Evolutionary conservation across 768 basidiomycete species (phyloP), one percentile per base, ranked within the genome.

Genomic region (Cystoderma amianthinum): DNA sequence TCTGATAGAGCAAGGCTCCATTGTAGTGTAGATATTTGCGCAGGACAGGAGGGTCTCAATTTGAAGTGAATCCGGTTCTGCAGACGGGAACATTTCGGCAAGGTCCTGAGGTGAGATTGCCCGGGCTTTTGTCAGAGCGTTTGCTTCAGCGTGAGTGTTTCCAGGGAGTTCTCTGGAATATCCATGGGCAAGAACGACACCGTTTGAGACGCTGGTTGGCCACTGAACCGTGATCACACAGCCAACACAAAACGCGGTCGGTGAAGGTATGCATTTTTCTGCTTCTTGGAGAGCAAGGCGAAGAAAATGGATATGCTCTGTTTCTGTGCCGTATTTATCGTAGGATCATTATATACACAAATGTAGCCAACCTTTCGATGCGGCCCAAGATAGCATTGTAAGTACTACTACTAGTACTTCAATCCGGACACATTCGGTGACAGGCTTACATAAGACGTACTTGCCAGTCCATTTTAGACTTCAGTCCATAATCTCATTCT

Each of bases 131-230:
- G 74, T 56, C 40, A 99, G 65, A 1, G 94, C 93, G 57, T 95
- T 95, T 17, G 92, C 91, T 65, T 99, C 95, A 9, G 94, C 95
- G 59, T 99, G 95, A 2, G 95, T 97, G 56, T 98, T 98, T 40
- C 94, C 95, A 3, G 78, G 69, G 0, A 97, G 71, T 56, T 97
- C 93, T 53, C 96, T 74, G 18, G 94, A 97, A 63, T 82, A 92
- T 13, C 92, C 92, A 2, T 81, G 81, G 10, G 89, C 66, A 24
- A 98, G 61, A 34, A 86, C 62, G 41, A 79, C 62, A 3, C 80
- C 68, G 11, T 54, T 30, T 32, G 54, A 51, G 22, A 57, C 48
- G 4, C 57, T 57, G 34, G 56, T 48, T 13, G 79, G 72, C 43
- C 62, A 61, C 33, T 63, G 66, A 15, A 67, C 64, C 2, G 79